A percentile compares a stretch with the other conserved stretches of the same genome.
Evolutionary conservation across 352 stramenopile genomes (phyloP).

Genomic region (Phytophthora sp.): DNA sequence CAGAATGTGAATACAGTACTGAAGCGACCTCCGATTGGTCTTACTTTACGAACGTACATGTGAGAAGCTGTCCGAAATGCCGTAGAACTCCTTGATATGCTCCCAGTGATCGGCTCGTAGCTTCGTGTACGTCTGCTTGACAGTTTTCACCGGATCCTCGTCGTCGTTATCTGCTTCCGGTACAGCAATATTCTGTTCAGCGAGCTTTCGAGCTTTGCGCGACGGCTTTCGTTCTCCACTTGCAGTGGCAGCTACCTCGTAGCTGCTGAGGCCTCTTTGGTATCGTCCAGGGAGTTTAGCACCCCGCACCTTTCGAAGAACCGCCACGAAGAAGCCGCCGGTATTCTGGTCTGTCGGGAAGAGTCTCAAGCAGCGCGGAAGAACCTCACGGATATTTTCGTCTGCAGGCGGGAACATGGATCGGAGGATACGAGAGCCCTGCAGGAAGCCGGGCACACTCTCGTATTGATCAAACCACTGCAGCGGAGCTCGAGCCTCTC

Average conservation of each 20-base stretch:
- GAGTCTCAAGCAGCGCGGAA: conserved; percentile 77
- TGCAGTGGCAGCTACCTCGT: conserved; percentile 46
- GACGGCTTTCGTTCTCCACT: conserved; percentile 27
- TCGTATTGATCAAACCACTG: conserved; percentile 70
- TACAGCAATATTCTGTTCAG: background rate
- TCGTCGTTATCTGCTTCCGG: background rate
- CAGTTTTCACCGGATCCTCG: conserved; percentile 16
- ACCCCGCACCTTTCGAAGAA: conserved; percentile 85
- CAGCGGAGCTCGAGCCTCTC: conserved; percentile 25
- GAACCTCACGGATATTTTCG: conserved; percentile 54
- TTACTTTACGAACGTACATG: conserved; percentile 37
- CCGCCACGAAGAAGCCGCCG: conserved; percentile 97
- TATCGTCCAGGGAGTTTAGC: conserved; percentile 36
- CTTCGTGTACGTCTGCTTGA: conserved; percentile 58
- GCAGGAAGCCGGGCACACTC: conserved; percentile 56
- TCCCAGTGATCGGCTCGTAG: conserved; percentile 60
- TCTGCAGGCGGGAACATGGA: conserved; percentile 88
- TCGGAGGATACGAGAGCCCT: conserved; percentile 61
- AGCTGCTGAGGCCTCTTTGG: conserved; percentile 52
- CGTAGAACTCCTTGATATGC: conserved; percentile 70
- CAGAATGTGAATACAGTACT: background rate
- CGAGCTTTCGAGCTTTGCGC: conserved; percentile 20
- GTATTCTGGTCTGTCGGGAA: conserved; percentile 98
- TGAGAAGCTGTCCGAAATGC: conserved; percentile 61
- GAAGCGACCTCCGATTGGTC: background rate